Base-by-base conservation (phyloP, 768 basidiomycete species). In the Lyophyllum semitale region DNA sequence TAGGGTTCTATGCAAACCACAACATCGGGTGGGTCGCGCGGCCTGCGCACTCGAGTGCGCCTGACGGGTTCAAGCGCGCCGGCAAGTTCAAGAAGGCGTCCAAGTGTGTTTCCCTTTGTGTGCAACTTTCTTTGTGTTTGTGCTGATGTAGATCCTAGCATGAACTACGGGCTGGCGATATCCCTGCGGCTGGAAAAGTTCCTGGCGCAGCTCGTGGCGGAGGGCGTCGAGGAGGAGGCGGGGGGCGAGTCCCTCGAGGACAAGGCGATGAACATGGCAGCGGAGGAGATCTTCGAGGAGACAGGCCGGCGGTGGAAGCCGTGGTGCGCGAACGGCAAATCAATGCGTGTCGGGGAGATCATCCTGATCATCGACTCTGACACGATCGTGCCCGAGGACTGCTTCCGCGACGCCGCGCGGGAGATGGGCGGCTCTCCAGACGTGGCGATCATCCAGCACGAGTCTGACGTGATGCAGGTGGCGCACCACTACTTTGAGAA, bases 401-500 rank as follows among this genome's bases (percentile, higher is more conserved):
- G 92, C 66, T 89, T 96, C 72, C 82, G 91, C 52, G 92, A 95
- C 69, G 93, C 93, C 0, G 92, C 91, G 4, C 80, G 89, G 37
- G 93, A 95, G 72, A 87, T 95, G 76, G 76, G 78, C 51, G 85
- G 86, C 66, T 87, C 84, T 48, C 89, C 87, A 0, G 87, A 91
- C 37, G 79, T 93, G 23, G 91, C 88, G 1, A 93, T 96, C 71
- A 88, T 96, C 61, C 93, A 95, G 66, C 93, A 95, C 67, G 89
- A 89, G 62, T 90, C 88, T 1, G 87, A 91, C 63, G 91, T 93
- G 58, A 91, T 93, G 88, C 89, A 93, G 68, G 93, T 93, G 63
- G 91, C 87, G 0, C 73, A 89, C 68, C 89, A 93, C 66, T 94
- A 91, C 71, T 94, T 95, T 60, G 93, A 95, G 69, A 93, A 93